phyloP scores from a whole-genome alignment of 495 filamentous ascomycete species.

The Tetracladium setigerum region DNA sequence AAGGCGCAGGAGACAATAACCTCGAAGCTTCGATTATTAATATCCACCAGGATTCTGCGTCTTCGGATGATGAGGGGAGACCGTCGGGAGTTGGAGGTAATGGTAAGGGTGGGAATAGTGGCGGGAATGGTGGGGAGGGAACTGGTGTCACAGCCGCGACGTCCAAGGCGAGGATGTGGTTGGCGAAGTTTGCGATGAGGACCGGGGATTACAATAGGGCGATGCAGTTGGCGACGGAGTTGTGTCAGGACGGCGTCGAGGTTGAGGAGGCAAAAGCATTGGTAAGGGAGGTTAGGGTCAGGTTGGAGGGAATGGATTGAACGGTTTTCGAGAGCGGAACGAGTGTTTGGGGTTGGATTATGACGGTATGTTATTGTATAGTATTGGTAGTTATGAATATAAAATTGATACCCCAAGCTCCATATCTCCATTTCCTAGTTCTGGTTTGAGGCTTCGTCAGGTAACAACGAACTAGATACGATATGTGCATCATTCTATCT shows the following conservation, averaged over 20 bases:
- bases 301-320: slow-evolving; percentile 48
- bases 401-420: too few relatives aligned
- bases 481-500: too few relatives aligned
- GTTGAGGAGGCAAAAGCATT: slow-evolving; percentile 97
- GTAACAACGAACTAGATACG: too few relatives aligned
- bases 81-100: slow-evolving; percentile 14
- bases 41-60: slow-evolving; percentile 19
- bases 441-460: too few relatives aligned
- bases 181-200: slow-evolving; percentile 73
- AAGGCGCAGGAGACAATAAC: slow-evolving; percentile 32
- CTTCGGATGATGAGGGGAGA: slow-evolving; percentile 23
- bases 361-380: background rate
- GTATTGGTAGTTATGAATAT: too few relatives aligned
- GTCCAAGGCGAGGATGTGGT: slow-evolving; percentile 88
- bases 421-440: too few relatives aligned
- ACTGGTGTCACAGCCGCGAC: slow-evolving; percentile 82
- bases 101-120: slow-evolving; percentile 25
- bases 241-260: slow-evolving; percentile 94
- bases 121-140: slow-evolving; percentile 40
- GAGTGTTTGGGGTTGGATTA: slow-evolving; percentile 1
- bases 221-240: slow-evolving; percentile 75
- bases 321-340: background rate
- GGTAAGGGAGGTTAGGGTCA: slow-evolving; percentile 77
- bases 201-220: slow-evolving; percentile 66
- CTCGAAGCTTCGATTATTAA: slow-evolving; percentile 17